Conservation (phyloP, 2,329 filamentous ascomycete species). For the Aspergillus sp. region DNA sequence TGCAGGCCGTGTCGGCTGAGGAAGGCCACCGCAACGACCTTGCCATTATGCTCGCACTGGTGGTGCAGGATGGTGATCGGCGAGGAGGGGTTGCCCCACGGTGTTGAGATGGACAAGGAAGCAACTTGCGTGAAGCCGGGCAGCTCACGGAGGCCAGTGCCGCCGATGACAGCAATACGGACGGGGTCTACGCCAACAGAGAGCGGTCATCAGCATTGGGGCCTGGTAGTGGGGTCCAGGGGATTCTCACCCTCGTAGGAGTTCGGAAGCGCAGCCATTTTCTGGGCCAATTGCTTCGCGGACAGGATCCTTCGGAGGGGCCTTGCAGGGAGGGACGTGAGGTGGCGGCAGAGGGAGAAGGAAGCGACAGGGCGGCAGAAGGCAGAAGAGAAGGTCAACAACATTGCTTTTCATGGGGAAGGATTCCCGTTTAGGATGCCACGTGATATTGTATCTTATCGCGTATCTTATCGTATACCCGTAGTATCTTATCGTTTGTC, state of each 20-base stretch:
- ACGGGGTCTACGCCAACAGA: conserved; percentile 42
- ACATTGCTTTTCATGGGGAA: not conserved
- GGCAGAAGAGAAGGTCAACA: not conserved
- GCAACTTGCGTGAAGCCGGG: conserved; percentile 80
- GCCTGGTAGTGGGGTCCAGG: not conserved
- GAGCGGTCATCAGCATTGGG: not conserved
- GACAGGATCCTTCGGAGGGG: conserved; percentile 24
- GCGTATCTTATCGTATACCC: too few relatives aligned
- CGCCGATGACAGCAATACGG: conserved; percentile 82
- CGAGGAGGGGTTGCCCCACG: conserved; percentile 74
- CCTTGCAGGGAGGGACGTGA: conserved; percentile 16
- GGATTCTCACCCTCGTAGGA: conserved; percentile 49
- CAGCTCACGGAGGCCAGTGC: conserved; percentile 82
- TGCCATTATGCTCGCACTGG: conserved; percentile 57
- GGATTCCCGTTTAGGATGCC: too few relatives aligned
- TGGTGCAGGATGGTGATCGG: conserved; percentile 84
- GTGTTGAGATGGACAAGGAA: conserved; percentile 64
- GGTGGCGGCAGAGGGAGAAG: conserved; percentile 5
- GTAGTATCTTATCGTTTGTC: too few relatives aligned
- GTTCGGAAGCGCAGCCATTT: conserved; percentile 48
- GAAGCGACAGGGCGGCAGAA: not conserved
- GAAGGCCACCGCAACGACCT: conserved; percentile 66
- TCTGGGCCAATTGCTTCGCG: conserved; percentile 23
- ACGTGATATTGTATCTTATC: too few relatives aligned
- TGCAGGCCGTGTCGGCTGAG: conserved; percentile 81